Evolutionary conservation across 106 monocot genomes (phyloP).

Genomic region (Acorus calamus): DNA sequence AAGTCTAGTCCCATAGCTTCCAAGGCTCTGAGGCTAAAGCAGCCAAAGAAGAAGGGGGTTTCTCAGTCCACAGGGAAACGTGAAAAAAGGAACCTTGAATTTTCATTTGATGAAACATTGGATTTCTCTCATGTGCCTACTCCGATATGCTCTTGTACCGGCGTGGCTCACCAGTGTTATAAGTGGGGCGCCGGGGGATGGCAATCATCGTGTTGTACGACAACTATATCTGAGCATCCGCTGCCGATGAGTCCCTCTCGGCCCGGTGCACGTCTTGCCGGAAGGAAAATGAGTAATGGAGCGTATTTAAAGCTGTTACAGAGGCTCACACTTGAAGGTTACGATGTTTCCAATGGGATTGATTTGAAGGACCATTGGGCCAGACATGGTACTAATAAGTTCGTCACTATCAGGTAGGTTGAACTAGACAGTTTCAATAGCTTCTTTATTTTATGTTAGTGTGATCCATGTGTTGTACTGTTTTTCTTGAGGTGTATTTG

Average conservation of each 20-base stretch:
- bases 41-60: slow-evolving; percentile 27
- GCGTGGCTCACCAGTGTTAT: slow-evolving; percentile 51
- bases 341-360: slow-evolving; percentile 40
- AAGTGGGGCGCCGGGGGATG: slow-evolving; percentile 77
- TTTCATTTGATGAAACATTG: slow-evolving; percentile 10
- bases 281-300: slow-evolving; percentile 74
- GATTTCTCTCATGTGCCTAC: slow-evolving; percentile 51
- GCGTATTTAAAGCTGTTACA: slow-evolving; percentile 59
- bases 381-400: slow-evolving; percentile 67
- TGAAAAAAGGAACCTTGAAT: slow-evolving; percentile 42
- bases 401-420: slow-evolving; percentile 50
- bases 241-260: slow-evolving; percentile 61
- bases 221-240: slow-evolving; percentile 56
- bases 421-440: no score
- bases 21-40: slow-evolving; percentile 23
- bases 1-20: slow-evolving; percentile 10
- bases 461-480: no score
- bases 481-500: no score
- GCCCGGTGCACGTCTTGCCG: slow-evolving; percentile 50
- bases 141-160: slow-evolving; percentile 66
- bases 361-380: slow-evolving; percentile 72
- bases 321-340: slow-evolving; percentile 38
- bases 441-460: no score
- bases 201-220: slow-evolving; percentile 80
- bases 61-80: slow-evolving; percentile 19